phyloP scores from a whole-genome alignment of 2,329 filamentous ascomycete genomes.

The Fusarium udum region DNA sequence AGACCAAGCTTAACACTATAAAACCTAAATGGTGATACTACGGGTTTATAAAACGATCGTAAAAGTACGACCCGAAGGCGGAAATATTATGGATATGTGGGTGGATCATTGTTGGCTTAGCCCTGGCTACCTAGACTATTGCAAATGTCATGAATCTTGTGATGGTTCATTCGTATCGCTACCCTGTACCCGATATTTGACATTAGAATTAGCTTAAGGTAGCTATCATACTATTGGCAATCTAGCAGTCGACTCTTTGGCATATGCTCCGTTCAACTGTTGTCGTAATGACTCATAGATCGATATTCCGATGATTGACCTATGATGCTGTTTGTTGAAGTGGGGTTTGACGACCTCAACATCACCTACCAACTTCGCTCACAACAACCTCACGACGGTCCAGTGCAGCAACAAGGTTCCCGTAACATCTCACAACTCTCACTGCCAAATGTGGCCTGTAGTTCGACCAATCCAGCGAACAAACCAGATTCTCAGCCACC shows the following conservation, averaged over 20 bases:
- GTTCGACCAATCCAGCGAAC: slow-evolving; percentile 37
- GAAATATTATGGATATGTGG: slow-evolving; percentile 17
- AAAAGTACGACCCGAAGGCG: neutral
- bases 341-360: slow-evolving; percentile 19
- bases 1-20: slow-evolving; percentile 16
- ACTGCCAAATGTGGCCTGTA: slow-evolving; percentile 32
- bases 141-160: neutral
- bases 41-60: slow-evolving; percentile 3
- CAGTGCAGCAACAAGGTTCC: neutral
- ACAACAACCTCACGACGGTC: neutral
- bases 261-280: neutral
- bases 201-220: neutral
- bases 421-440: neutral
- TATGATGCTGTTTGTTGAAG: slow-evolving; percentile 21
- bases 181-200: neutral
- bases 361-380: slow-evolving; percentile 10
- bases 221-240: neutral
- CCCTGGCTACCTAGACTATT: neutral
- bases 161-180: neutral
- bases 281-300: slow-evolving; percentile 36
- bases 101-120: slow-evolving; percentile 11
- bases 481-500: slow-evolving; percentile 43
- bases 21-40: slow-evolving; percentile 21
- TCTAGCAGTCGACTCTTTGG: neutral
- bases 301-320: slow-evolving; percentile 10